phyloP scores from a whole-genome alignment of 352 stramenopile genomes.

The Thalassiosira hispida region DNA sequence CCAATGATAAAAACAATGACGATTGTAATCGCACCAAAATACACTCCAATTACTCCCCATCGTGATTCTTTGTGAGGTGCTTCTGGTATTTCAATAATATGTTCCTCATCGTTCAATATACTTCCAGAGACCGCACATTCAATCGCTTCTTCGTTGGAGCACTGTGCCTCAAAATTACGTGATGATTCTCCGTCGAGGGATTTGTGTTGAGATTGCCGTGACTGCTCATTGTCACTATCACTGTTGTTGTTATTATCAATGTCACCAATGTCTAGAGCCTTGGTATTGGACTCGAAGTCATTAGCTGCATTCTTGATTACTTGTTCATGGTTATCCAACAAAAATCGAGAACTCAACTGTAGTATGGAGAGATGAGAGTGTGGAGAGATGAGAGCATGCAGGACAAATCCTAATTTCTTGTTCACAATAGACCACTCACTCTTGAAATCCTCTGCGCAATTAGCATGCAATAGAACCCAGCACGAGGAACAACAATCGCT shows the following conservation, averaged over 20 bases:
- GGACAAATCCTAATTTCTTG: too few relatives aligned
- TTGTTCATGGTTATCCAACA: constrained; percentile 57
- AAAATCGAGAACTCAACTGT: constrained; percentile 48
- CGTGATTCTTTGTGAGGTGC: background rate
- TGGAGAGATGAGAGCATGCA: too few relatives aligned
- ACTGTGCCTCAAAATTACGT: too few relatives aligned
- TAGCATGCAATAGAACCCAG: constrained; percentile 55
- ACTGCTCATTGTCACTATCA: too few relatives aligned
- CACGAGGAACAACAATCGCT: constrained; percentile 41
- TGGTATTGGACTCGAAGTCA: background rate
- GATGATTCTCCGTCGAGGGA: too few relatives aligned
- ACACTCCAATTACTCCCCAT: constrained; percentile 1
- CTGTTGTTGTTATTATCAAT: too few relatives aligned
- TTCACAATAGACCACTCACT: too few relatives aligned
- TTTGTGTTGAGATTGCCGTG: too few relatives aligned
- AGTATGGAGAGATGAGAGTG: too few relatives aligned
- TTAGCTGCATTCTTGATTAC: constrained; percentile 23
- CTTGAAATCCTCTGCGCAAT: constrained; percentile 51
- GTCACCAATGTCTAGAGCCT: background rate
- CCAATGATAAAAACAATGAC: constrained; percentile 53
- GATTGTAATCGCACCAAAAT: constrained; percentile 45
- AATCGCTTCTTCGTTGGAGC: too few relatives aligned
- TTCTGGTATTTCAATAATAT: background rate
- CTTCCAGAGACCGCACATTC: background rate
- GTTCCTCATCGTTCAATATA: background rate